Conservation (phyloP, 2,329 filamentous ascomycete genomes). For the Pyrenophora teres region DNA sequence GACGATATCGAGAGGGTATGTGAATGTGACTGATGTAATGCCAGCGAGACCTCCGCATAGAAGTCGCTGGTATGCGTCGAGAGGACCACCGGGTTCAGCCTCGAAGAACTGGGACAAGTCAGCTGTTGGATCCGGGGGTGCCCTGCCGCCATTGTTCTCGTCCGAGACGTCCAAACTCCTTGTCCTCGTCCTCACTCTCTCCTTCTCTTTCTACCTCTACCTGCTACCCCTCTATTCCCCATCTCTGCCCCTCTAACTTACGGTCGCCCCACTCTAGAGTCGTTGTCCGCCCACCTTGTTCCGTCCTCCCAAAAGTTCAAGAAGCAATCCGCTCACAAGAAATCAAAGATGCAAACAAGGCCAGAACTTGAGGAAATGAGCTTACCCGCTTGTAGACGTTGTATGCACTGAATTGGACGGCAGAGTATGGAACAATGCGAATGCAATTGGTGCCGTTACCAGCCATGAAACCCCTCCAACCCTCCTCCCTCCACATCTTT, state of each 20-base stretch:
- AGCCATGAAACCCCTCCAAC: constrained; percentile 95
- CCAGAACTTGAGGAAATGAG: constrained; percentile 16
- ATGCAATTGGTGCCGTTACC: constrained; percentile 99
- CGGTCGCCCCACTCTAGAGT: neutral
- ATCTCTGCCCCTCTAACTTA: neutral
- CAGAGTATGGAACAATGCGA: constrained; percentile 96
- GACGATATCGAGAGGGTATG: constrained; percentile 97
- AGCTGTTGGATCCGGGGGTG: constrained; percentile 8
- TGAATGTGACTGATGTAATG: constrained; percentile 92
- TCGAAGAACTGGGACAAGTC: constrained; percentile 70
- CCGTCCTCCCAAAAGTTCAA: neutral
- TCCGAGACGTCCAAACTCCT: neutral
- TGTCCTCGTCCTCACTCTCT: neutral
- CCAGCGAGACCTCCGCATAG: constrained; percentile 90
- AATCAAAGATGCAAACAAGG: neutral
- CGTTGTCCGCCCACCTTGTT: neutral
- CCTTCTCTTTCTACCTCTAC: neutral
- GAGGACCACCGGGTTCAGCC: constrained; percentile 70
- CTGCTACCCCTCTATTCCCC: neutral
- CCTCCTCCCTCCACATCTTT: constrained; percentile 98
- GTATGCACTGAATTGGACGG: constrained; percentile 97
- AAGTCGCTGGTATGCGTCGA: constrained; percentile 75
- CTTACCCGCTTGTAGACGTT: constrained; percentile 93
- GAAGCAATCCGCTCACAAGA: constrained; percentile 2
- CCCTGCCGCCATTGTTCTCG: neutral